A percentile compares a stretch with the other conserved stretches of the same genome.
phyloP scores from a whole-genome alignment of 2,329 filamentous ascomycete genomes.

The Diaporthe citri region DNA sequence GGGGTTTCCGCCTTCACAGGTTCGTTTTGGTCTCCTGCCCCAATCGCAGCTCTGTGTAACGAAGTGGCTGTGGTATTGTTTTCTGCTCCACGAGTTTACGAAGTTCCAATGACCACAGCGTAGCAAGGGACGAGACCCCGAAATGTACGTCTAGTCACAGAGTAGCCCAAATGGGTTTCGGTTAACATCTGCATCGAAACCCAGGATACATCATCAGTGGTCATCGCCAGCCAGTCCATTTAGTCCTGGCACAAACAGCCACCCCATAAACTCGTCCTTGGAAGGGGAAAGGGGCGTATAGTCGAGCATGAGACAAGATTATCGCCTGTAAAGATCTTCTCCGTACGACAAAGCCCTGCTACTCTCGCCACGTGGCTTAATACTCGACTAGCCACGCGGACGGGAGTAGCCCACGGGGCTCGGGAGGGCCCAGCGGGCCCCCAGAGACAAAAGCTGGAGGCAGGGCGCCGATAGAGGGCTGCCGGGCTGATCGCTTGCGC shows the following conservation, averaged over 20 bases:
- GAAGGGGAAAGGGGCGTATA: background rate
- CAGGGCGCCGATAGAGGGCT: background rate
- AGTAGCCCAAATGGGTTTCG: background rate
- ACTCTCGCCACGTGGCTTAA: constrained; percentile 17
- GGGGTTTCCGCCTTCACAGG: background rate
- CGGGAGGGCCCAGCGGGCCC: background rate
- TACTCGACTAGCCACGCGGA: background rate
- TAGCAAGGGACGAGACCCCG: background rate
- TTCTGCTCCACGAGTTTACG: background rate
- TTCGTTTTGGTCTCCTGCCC: background rate
- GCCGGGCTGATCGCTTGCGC: constrained; percentile 4
- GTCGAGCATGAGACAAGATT: background rate
- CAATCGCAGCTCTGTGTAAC: background rate
- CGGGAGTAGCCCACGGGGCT: background rate
- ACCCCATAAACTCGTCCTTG: too few relatives aligned
- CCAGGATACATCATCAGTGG: too few relatives aligned
- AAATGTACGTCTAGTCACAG: background rate
- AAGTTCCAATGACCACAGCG: background rate
- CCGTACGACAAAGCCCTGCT: background rate
- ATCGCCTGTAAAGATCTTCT: background rate
- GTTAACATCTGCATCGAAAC: background rate
- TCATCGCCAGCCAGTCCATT: background rate
- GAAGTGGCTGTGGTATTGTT: background rate
- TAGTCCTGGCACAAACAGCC: background rate
- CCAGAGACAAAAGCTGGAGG: background rate